These are phyloP conservation scores for Cyclanthera cordifolia DNA, from an alignment of 306 rosid genomes.

Conservation along the genomic window DNA sequence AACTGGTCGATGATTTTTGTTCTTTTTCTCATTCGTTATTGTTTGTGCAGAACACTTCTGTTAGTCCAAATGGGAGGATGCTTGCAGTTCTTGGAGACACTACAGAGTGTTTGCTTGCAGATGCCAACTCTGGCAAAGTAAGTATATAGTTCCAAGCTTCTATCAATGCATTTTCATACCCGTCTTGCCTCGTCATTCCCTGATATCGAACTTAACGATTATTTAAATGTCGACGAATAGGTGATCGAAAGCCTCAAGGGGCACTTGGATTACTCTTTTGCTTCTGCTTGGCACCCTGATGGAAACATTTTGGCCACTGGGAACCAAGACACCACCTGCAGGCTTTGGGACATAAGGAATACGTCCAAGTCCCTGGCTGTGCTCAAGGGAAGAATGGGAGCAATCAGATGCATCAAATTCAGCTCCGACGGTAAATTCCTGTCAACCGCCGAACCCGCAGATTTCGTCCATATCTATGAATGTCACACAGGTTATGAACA, in stretches of 20 bases:
- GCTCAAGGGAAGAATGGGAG: constrained; percentile 88
- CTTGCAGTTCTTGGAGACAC: constrained; percentile 83
- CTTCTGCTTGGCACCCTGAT: constrained; percentile 97
- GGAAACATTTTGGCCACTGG: constrained; percentile 81
- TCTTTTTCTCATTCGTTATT: not conserved
- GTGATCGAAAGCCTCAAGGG: constrained; percentile 54
- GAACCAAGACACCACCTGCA: constrained; percentile 89
- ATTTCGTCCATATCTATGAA: constrained; percentile 66
- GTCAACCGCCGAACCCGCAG: constrained; percentile 96
- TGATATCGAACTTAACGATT: too few relatives aligned
- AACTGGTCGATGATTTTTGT: not conserved
- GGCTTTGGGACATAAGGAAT: constrained; percentile 90
- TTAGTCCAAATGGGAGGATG: constrained; percentile 70
- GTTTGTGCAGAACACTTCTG: constrained; percentile 47
- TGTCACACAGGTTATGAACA: constrained; percentile 37
- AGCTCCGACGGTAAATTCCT: constrained; percentile 57
- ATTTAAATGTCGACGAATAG: constrained; percentile 16
- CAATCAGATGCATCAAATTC: constrained; percentile 66
- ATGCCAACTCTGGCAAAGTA: constrained; percentile 33
- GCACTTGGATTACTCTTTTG: constrained; percentile 77
- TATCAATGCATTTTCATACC: not conserved
- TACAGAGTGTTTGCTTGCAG: constrained; percentile 65
- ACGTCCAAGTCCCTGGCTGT: constrained; percentile 59
- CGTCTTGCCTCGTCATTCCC: not conserved
- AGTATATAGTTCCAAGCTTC: not conserved